Percentiles rank a stretch among this genome's conserved stretches.
phyloP scores from a whole-genome alignment of 331 rosid species.

The Telfairia occidentalis region DNA sequence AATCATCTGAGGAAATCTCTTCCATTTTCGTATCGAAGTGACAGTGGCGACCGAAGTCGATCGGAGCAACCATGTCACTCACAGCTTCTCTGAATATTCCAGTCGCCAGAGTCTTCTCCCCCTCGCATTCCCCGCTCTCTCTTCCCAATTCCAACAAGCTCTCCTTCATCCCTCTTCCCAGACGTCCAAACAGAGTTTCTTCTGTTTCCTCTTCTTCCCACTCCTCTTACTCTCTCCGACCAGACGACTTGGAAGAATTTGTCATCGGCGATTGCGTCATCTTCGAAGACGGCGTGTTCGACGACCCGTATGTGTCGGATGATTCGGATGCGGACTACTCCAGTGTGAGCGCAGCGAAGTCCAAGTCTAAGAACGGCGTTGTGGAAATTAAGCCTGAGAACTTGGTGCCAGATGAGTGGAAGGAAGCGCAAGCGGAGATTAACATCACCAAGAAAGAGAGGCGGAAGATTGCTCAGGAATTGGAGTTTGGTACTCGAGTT shows the following conservation, averaged over 20 bases:
- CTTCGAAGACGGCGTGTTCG: constrained; percentile 74
- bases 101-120: constrained; percentile 24
- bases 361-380: constrained; percentile 16
- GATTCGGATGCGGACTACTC: not conserved
- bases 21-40: not conserved
- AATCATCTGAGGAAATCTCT: not conserved
- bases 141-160: constrained; percentile 9
- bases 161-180: constrained; percentile 13
- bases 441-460: constrained; percentile 73
- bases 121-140: constrained; percentile 21
- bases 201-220: constrained; percentile 21
- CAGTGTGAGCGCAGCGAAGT: constrained; percentile 2
- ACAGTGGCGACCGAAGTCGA: not conserved
- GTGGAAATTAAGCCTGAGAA: constrained; percentile 24
- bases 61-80: constrained; percentile 24
- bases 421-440: constrained; percentile 65
- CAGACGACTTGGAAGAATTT: constrained; percentile 35
- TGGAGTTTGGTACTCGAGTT: constrained; percentile 57
- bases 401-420: constrained; percentile 72
- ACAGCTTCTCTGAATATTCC: constrained; percentile 34
- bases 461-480: constrained; percentile 66
- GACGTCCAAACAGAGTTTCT: constrained; percentile 16
- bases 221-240: constrained; percentile 14
- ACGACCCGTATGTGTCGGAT: constrained; percentile 34
- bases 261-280: constrained; percentile 80